These are phyloP conservation scores for Cylindrodendrum hubeiense DNA, from an alignment of 2,329 filamentous ascomycete genomes.

Conservation along the genomic window DNA sequence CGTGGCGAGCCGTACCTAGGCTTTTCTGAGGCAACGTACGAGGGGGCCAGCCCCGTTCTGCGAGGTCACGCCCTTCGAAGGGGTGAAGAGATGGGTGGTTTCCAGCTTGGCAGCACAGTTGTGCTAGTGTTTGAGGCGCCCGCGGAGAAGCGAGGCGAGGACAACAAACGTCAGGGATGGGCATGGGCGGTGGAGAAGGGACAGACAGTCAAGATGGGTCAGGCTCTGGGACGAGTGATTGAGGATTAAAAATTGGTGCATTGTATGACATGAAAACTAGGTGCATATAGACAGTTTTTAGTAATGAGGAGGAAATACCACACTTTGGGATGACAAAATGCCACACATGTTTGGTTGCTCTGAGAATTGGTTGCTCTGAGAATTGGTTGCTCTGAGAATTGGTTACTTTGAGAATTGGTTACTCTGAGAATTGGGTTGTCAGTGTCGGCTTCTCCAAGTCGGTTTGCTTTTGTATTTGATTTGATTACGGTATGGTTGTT, in stretches of 20 bases:
- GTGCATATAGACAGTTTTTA: slow-evolving; percentile 21
- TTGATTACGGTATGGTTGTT: too few species aligned
- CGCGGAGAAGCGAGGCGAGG: slow-evolving; percentile 65
- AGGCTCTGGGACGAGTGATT: slow-evolving; percentile 83
- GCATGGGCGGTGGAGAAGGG: slow-evolving; percentile 90
- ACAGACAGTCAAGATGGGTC: slow-evolving; percentile 88
- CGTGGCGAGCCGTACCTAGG: slow-evolving; percentile 89
- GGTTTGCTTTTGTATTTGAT: too few species aligned
- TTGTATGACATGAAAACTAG: slow-evolving; percentile 25
- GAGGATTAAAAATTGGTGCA: slow-evolving; percentile 53
- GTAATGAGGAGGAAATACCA: slow-evolving; percentile 22
- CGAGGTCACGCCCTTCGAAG: slow-evolving; percentile 85
- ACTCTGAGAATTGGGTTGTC: too few species aligned
- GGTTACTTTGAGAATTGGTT: too few species aligned
- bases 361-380: too few species aligned
- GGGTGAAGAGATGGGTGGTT: slow-evolving; percentile 98
- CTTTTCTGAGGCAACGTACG: slow-evolving; percentile 92
- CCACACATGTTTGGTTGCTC: neutral
- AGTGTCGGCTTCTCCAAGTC: too few species aligned
- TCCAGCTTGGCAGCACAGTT: slow-evolving; percentile 94
- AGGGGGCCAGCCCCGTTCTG: slow-evolving; percentile 79
- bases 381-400: too few species aligned
- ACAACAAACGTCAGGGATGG: slow-evolving; percentile 76
- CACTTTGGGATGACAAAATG: neutral
- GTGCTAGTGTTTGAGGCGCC: slow-evolving; percentile 98